Conservation (phyloP, 2,329 filamentous ascomycete genomes). For the Graphilbum fragrans region DNA sequence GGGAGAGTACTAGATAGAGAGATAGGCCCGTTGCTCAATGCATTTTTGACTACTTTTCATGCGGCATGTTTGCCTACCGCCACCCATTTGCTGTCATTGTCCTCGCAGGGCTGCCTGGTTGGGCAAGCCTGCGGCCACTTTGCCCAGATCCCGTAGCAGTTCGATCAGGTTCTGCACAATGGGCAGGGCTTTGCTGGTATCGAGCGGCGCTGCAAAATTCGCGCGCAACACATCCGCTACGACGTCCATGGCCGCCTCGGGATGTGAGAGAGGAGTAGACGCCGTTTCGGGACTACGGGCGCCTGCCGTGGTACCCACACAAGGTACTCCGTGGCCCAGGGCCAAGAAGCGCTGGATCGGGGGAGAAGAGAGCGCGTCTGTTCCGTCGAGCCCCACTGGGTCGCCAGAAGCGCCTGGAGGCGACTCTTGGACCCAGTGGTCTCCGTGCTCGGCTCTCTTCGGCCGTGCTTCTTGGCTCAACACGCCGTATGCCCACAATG, state of each 20-base stretch:
- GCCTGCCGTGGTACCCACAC: conserved; percentile 21
- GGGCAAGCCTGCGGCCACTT: conserved; percentile 34
- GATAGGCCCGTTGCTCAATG: no score
- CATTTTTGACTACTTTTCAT: no score
- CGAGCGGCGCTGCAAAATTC: conserved; percentile 27
- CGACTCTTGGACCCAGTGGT: background rate
- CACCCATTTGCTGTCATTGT: no score
- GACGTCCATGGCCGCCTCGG: conserved; percentile 45
- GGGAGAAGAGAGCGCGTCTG: conserved; percentile 43
- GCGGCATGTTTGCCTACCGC: no score
- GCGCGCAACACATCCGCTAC: conserved; percentile 42
- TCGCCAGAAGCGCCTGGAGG: background rate
- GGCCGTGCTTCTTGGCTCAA: conserved; percentile 16
- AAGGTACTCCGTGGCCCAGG: conserved; percentile 33
- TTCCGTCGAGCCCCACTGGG: conserved; percentile 24
- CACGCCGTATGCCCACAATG: conserved; percentile 59
- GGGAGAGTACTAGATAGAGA: conserved; percentile 25
- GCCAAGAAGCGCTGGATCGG: conserved; percentile 44
- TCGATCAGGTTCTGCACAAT: conserved; percentile 57
- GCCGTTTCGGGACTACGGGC: background rate
- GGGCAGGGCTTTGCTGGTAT: conserved; percentile 35
- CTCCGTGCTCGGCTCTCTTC: background rate
- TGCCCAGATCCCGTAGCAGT: conserved; percentile 48
- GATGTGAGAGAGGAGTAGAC: conserved; percentile 36
- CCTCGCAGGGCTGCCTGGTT: no score